Base-by-base conservation (phyloP, 2,329 filamentous ascomycete genomes). In the Amesomyces nigricolor region DNA sequence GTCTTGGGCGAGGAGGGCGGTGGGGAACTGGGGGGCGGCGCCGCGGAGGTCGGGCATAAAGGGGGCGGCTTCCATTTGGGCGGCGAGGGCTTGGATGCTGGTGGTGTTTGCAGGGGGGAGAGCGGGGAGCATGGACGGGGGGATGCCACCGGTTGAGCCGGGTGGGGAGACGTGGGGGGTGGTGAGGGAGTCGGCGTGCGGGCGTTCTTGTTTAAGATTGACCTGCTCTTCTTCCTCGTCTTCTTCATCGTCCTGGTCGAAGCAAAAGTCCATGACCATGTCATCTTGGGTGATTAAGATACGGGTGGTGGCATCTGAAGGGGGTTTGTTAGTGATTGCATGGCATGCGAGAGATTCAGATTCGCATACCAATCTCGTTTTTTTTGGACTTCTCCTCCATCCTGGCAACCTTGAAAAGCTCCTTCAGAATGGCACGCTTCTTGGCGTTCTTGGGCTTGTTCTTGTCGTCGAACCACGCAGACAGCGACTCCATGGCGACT, bases 341-440 rank as follows among this genome's bases (percentile, higher is more conserved):
- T 44, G 8, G 14, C 13, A 22, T 2, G 6, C 5, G 2, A 46
- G 17, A 6, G 2, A n/a, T 4, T 8, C 2, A 30, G 10, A 26
- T 44, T 35, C 13, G 7, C 75, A 60, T 67, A 85, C 82, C 81
- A 49, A 85, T 79, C 62, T 83, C 79, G 26, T 75, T 77, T 43
- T 78, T 75, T 60, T 72, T 78, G 62, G 70, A 84, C 4, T 77
- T 72, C 64, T 85, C 81, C 59, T 86, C 79, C 30, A 72, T 68
- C 53, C 70, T 75, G 0, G 82, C 82, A 30, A 86, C 75, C 58
- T 77, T 79, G 70, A 86, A 86, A 8, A 86, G 78, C 63, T 86
- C 82, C 51, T 75, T 78, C 8, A 86, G 64, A 47, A 75, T 82
- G 0, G 74, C 73, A 54, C 73, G 76, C 71, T 85, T 86, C 58